Base-by-base conservation (phyloP, 345 rosid genomes). In the Dimocarpus longan region DNA sequence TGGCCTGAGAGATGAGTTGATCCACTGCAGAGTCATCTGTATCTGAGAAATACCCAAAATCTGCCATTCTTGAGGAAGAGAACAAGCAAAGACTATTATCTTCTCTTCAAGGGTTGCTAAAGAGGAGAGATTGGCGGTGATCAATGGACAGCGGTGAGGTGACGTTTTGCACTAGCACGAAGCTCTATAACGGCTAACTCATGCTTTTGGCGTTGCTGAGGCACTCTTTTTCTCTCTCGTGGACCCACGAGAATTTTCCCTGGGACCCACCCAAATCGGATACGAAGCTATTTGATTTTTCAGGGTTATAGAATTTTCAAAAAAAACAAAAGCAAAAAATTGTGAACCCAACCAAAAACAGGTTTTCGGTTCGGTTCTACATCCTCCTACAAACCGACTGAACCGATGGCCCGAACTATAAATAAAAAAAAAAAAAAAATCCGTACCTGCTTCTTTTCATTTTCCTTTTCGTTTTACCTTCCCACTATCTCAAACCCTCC, bases 11-110 rank as follows among this genome's bases (percentile, higher is more conserved):
- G 71, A 93, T 73, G 37, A 94, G 86, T 11, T 93, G 95, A 22
- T 94, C 97, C 8, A 90, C 91, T 3, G 93, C 93, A 32, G 96
- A 87, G 40, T 93, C 96, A 60, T 94, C 98, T 16, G 96, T 86
- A 79, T 94, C 95, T 0, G 96, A 93, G 3, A 91, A 81, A 82
- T 73, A 76, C 64, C 90, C 88, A 70, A 87, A 86, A 84, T 91
- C 93, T 21, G 87, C 91, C 98, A 94, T 93, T 1, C 48, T 68
- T 21, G 0, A n/a, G 15, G 40, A 12, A 56, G n/a, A 48, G n/a
- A 48, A 13, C 42, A 71, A 60, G 32, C 42, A 73, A n/a, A 7
- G 56, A 43, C 21, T 43, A 11, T 11, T 2, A 9, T 22, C 37
- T 69, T 5, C 37, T 5, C 9, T 73, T 40, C 54, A 11, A 9